A percentile compares a stretch with the other conserved stretches of the same genome.
Evolutionary conservation across 2,329 filamentous ascomycete species (phyloP).

Genomic region (Penicillium sp.): DNA sequence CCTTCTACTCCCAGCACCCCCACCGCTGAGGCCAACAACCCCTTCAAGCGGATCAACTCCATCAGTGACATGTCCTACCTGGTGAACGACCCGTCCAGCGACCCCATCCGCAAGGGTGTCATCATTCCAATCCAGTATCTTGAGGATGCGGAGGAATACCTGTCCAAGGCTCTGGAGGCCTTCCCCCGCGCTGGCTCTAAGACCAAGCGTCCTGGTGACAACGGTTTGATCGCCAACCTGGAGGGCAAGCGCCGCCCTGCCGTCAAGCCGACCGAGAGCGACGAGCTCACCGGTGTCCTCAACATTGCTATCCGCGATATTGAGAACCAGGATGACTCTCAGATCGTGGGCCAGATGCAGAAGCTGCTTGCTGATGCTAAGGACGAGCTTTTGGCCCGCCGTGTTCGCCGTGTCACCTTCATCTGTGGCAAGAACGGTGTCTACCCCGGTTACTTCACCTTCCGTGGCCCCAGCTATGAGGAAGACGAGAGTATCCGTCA

Average conservation of each 20-base stretch:
- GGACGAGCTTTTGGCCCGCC: constrained; percentile 77
- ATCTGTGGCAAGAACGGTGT: constrained; percentile 94
- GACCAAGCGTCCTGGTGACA: constrained; percentile 60
- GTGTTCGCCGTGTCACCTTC: constrained; percentile 89
- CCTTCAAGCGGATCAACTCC: constrained; percentile 84
- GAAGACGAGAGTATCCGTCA: constrained; percentile 97
- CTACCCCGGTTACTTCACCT: constrained; percentile 97
- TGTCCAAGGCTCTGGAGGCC: constrained; percentile 80
- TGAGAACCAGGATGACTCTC: constrained; percentile 79
- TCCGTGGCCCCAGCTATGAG: constrained; percentile 85
- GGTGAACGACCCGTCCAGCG: constrained; percentile 66
- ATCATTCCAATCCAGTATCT: constrained; percentile 92
- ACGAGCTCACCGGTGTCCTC: constrained; percentile 85
- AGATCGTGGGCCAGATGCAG: constrained; percentile 75
- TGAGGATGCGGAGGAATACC: constrained; percentile 87
- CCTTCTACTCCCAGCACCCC: constrained; percentile 85
- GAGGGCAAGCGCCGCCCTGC: constrained; percentile 69
- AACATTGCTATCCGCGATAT: constrained; percentile 90
- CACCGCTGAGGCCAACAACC: constrained; percentile 60
- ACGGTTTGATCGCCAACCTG: constrained; percentile 71
- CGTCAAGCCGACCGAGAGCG: constrained; percentile 56
- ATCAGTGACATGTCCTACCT: constrained; percentile 97
- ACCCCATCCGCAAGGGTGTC: constrained; percentile 87
- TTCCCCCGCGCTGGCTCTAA: constrained; percentile 66
- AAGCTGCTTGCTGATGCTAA: constrained; percentile 78